Percentiles rank a stretch among this genome's conserved stretches.
phyloP scores from a whole-genome alignment of 2,329 filamentous ascomycete genomes.

The Verticillium klebahnii region DNA sequence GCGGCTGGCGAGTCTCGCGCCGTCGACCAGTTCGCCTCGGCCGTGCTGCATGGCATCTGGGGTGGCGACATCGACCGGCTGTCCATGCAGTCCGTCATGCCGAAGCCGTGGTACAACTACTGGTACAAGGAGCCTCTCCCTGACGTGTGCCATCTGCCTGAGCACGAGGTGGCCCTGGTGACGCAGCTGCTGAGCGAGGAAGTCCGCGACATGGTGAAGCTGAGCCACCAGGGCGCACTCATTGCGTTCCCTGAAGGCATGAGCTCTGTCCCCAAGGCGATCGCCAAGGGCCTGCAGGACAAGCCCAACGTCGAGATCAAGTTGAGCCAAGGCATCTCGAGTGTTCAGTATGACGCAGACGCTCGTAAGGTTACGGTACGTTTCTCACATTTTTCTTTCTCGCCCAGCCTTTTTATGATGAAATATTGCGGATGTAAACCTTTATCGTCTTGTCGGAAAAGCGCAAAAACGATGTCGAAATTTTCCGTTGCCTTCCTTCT shows the following conservation, averaged over 20 bases:
- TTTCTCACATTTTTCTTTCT: background rate
- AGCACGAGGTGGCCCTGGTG: background rate
- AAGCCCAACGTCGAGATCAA: slow-evolving; percentile 58
- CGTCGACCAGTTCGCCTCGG: slow-evolving; percentile 71
- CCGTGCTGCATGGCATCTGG: slow-evolving; percentile 81
- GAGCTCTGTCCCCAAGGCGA: slow-evolving; percentile 49
- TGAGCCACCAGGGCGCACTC: slow-evolving; percentile 17
- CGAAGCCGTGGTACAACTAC: slow-evolving; percentile 41
- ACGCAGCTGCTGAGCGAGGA: slow-evolving; percentile 9
- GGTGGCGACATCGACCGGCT: slow-evolving; percentile 82
- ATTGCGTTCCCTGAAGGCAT: slow-evolving; percentile 57
- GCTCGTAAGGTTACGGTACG: slow-evolving; percentile 37
- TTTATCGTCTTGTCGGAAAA: slow-evolving; percentile 70
- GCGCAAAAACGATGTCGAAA: slow-evolving; percentile 96
- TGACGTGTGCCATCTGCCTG: slow-evolving; percentile 2
- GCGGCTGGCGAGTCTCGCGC: slow-evolving; percentile 46
- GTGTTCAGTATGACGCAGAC: slow-evolving; percentile 34
- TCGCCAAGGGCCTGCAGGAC: slow-evolving; percentile 44
- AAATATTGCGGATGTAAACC: slow-evolving; percentile 98
- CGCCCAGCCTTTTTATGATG: slow-evolving; percentile 59
- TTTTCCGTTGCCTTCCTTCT: slow-evolving; percentile 99
- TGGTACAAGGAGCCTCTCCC: slow-evolving; percentile 10
- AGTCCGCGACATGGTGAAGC: slow-evolving; percentile 8
- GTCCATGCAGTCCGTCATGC: slow-evolving; percentile 59
- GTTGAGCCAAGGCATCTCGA: slow-evolving; percentile 40